phyloP scores from a whole-genome alignment of 164 flowering plant species.

The Tetrastigma voinierianum region DNA sequence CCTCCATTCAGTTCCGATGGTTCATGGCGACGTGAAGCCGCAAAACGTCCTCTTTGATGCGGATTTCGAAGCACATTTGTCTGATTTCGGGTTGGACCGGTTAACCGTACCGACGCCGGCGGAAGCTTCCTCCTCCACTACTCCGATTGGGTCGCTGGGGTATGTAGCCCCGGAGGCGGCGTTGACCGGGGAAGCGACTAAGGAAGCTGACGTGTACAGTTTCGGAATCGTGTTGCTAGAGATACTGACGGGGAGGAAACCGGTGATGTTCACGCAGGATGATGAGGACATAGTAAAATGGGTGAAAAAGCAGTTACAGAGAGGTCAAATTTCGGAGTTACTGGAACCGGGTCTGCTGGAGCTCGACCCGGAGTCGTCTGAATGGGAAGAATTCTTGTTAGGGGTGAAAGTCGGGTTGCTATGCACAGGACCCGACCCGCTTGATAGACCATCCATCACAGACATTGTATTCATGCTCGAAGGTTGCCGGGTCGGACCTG shows the following conservation, averaged over 20 bases:
- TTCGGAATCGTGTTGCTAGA: slow-evolving; percentile 88
- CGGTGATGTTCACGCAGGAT: slow-evolving; percentile 79
- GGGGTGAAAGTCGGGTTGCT: slow-evolving; percentile 89
- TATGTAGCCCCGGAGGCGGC: slow-evolving; percentile 77
- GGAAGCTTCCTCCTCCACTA: slow-evolving; percentile 54
- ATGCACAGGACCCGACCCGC: slow-evolving; percentile 85
- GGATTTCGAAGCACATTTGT: slow-evolving; percentile 90
- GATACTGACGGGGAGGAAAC: slow-evolving; percentile 74
- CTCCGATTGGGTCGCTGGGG: slow-evolving; percentile 69
- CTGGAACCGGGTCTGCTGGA: slow-evolving; percentile 87
- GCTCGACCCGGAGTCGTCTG: slow-evolving; percentile 93
- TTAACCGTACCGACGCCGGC: slow-evolving; percentile 40
- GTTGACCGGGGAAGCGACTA: slow-evolving; percentile 53
- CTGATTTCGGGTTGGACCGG: slow-evolving; percentile 75
- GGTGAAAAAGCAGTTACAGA: slow-evolving; percentile 88
- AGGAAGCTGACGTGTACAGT: slow-evolving; percentile 82
- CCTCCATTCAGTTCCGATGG: slow-evolving; percentile 53
- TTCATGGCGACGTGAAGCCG: slow-evolving; percentile 85
- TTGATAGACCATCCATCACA: slow-evolving; percentile 80
- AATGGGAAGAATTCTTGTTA: slow-evolving; percentile 95
- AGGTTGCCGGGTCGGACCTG: slow-evolving; percentile 92
- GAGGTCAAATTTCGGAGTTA: slow-evolving; percentile 76
- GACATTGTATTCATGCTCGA: slow-evolving; percentile 97
- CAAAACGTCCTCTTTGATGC: slow-evolving; percentile 88
- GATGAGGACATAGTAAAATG: slow-evolving; percentile 97